Percentiles rank a stretch among this genome's conserved stretches.
Evolutionary conservation across 2,329 filamentous ascomycete genomes (phyloP).

Genomic region (Aspergillus niger): DNA sequence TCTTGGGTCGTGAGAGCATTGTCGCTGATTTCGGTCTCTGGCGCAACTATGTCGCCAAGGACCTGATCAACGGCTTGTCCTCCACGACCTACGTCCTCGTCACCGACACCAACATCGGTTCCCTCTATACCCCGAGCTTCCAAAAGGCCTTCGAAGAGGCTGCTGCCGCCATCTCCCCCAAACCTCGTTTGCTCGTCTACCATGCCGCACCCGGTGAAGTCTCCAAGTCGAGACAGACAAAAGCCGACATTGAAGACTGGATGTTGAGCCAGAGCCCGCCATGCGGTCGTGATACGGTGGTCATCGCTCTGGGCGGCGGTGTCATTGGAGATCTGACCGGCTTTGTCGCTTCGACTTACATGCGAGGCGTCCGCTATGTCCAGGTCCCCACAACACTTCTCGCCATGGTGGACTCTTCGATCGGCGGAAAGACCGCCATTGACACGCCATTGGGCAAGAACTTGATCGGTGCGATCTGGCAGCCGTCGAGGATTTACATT

Average conservation of each 20-base stretch:
- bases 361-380: slow-evolving; percentile 94
- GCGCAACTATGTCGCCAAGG: slow-evolving; percentile 75
- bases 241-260: slow-evolving; percentile 97
- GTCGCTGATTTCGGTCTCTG: slow-evolving; percentile 90
- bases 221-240: slow-evolving; percentile 90
- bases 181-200: slow-evolving; percentile 77
- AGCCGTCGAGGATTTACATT: slow-evolving; percentile 90
- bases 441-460: slow-evolving; percentile 97
- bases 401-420: slow-evolving; percentile 97
- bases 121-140: slow-evolving; percentile 80
- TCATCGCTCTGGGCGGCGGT: slow-evolving; percentile 91
- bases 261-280: slow-evolving; percentile 75
- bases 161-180: slow-evolving; percentile 47
- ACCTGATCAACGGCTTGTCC: slow-evolving; percentile 73
- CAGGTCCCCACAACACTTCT: slow-evolving; percentile 94
- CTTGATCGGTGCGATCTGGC: slow-evolving; percentile 93
- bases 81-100: slow-evolving; percentile 95
- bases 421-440: slow-evolving; percentile 97
- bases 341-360: slow-evolving; percentile 96
- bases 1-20: slow-evolving; percentile 87
- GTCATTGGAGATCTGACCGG: slow-evolving; percentile 98
- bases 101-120: slow-evolving; percentile 88
- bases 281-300: slow-evolving; percentile 93
- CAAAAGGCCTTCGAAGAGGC: slow-evolving; percentile 62
- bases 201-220: slow-evolving; percentile 87